These are phyloP conservation scores for Biscutella laevigata DNA, from an alignment of 441 rosid genomes.

Conservation along the genomic window DNA sequence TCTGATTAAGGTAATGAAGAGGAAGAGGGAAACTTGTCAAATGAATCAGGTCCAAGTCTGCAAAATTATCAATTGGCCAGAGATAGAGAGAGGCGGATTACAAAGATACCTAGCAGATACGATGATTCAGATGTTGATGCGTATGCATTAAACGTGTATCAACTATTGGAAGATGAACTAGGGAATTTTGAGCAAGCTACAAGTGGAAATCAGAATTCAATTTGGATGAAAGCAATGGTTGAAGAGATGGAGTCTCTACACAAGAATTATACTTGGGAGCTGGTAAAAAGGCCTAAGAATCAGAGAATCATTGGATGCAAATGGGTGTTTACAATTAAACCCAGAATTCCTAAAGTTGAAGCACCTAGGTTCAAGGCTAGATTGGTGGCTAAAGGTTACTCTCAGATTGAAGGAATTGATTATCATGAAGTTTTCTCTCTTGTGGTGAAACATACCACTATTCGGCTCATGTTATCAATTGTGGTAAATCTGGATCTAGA, in stretches of 20 bases:
- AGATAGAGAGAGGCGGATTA: too few species aligned
- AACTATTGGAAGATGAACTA: too few species aligned
- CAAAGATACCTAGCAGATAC: too few species aligned
- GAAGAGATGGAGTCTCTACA: background rate
- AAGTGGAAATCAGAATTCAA: too few species aligned
- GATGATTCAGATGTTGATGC: too few species aligned
- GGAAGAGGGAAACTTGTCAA: too few species aligned
- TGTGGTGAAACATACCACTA: background rate
- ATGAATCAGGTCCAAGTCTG: too few species aligned
- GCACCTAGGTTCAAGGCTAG: background rate
- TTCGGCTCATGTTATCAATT: too few species aligned
- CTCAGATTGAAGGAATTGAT: background rate
- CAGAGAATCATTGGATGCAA: background rate
- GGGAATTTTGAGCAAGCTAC: background rate
- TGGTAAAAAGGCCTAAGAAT: background rate
- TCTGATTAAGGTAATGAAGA: too few species aligned
- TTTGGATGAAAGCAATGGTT: background rate
- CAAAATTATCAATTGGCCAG: too few species aligned
- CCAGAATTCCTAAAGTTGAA: background rate
- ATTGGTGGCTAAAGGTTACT: background rate
- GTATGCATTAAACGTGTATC: too few species aligned
- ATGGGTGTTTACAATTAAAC: background rate
- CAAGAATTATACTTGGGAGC: background rate
- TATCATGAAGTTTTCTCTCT: background rate
- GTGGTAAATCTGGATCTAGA: background rate